Conservation (phyloP, 305 asterid genomes). For the Fraxinus albicans region DNA sequence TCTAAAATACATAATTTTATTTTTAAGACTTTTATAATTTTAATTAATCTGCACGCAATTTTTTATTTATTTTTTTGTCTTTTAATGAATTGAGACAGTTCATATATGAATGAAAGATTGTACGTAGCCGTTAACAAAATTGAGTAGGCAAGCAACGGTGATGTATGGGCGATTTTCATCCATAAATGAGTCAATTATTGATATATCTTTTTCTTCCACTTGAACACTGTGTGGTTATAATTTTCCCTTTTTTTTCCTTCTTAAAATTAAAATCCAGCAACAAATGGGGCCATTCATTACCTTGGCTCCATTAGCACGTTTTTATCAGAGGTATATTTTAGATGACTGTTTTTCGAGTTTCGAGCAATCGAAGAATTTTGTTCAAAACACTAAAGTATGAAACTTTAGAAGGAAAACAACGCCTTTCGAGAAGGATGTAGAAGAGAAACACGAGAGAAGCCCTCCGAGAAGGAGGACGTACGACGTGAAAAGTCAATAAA, state of each 20-base stretch:
- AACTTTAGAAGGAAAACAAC: too few relatives aligned
- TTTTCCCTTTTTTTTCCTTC: background rate
- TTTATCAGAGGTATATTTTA: too few relatives aligned
- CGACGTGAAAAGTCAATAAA: too few relatives aligned
- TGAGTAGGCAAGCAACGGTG: background rate
- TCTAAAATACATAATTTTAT: background rate
- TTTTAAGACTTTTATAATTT: too few relatives aligned
- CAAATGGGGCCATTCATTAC: background rate
- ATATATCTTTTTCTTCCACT: background rate
- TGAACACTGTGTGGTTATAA: background rate
- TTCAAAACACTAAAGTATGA: too few relatives aligned
- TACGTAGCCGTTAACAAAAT: background rate
- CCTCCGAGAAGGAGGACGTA: too few relatives aligned
- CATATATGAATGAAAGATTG: too few relatives aligned
- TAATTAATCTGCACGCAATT: too few relatives aligned
- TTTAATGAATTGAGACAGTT: background rate
- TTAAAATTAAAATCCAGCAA: background rate
- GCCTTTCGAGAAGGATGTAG: too few relatives aligned
- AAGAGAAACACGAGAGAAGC: too few relatives aligned
- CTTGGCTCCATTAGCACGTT: background rate
- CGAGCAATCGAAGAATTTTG: too few relatives aligned
- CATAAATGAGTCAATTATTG: background rate
- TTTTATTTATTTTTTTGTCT: background rate
- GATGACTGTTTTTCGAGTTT: too few relatives aligned
- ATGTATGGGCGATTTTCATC: background rate